Percentiles rank a stretch among this genome's conserved stretches.
phyloP scores from a whole-genome alignment of 495 filamentous ascomycete species.

The Aspergillus mulundensis region DNA sequence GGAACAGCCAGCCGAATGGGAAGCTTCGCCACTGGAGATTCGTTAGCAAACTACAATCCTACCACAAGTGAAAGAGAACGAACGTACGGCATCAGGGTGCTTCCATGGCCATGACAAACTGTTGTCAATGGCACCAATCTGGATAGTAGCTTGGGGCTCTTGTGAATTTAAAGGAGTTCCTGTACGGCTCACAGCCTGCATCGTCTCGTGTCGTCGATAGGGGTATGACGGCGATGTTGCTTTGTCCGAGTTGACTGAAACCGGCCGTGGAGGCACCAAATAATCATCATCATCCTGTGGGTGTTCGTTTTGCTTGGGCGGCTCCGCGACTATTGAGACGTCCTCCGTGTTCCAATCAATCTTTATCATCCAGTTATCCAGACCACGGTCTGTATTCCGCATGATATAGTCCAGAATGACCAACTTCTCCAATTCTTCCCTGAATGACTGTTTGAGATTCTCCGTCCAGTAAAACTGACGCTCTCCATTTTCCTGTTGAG shows the following conservation, averaged over 20 bases:
- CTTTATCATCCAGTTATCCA: slow-evolving; percentile 99
- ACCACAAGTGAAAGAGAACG: background rate
- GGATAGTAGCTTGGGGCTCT: slow-evolving; percentile 56
- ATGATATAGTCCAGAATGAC: slow-evolving; percentile 99
- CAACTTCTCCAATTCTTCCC: slow-evolving; percentile 93
- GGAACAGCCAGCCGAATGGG: slow-evolving; percentile 97
- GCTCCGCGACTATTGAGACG: slow-evolving; percentile 81
- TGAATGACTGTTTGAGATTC: slow-evolving; percentile 79
- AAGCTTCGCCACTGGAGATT: slow-evolving; percentile 70
- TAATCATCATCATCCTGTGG: slow-evolving; percentile 48
- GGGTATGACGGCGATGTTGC: slow-evolving; percentile 53
- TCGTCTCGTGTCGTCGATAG: slow-evolving; percentile 75
- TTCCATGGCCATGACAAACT: slow-evolving; percentile 99
- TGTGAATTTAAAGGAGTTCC: slow-evolving; percentile 47
- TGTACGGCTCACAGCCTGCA: slow-evolving; percentile 68
- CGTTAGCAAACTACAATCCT: slow-evolving; percentile 16
- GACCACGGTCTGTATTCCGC: slow-evolving; percentile 93
- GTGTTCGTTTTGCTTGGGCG: slow-evolving; percentile 59
- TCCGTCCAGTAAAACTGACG: slow-evolving; percentile 82
- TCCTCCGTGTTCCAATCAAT: slow-evolving; percentile 79
- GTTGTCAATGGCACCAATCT: slow-evolving; percentile 94
- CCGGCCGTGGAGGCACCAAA: slow-evolving; percentile 53
- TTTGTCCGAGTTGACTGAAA: slow-evolving; percentile 46
- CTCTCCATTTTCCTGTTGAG: slow-evolving; percentile 46
- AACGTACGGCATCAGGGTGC: slow-evolving; percentile 78